phyloP scores from a whole-genome alignment of 345 rosid genomes.

The Gossypium sturtianum region DNA sequence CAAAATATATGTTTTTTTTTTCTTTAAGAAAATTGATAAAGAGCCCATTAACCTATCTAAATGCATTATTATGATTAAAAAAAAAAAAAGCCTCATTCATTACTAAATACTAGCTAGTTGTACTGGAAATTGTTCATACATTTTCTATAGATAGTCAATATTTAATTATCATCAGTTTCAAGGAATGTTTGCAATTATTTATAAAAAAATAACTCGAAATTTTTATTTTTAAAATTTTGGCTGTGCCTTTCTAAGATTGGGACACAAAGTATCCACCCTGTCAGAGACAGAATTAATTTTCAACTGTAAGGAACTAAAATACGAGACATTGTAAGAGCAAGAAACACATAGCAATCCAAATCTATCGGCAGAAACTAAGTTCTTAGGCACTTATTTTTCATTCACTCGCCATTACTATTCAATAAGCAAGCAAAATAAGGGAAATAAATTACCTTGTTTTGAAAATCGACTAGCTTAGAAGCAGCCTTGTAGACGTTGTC shows the following conservation, averaged over 20 bases:
- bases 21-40: too few species aligned
- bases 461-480: slow-evolving; percentile 60
- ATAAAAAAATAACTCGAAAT: too few species aligned
- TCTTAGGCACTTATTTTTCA: background rate
- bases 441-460: slow-evolving; percentile 41
- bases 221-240: background rate
- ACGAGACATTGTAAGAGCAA: too few species aligned
- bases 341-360: too few species aligned
- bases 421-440: background rate
- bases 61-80: too few species aligned
- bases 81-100: too few species aligned
- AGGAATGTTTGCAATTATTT: background rate
- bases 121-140: background rate
- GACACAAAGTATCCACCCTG: background rate
- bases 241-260: background rate
- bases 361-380: too few species aligned
- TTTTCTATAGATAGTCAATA: background rate
- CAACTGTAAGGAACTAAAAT: too few species aligned
- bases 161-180: background rate
- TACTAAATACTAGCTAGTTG: background rate
- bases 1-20: background rate
- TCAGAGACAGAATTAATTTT: too few species aligned
- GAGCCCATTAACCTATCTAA: too few species aligned
- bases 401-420: background rate
- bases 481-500: slow-evolving; percentile 56